Evolutionary conservation across 2,329 filamentous ascomycete species (phyloP), one percentile per base, ranked within the genome.

Genomic region (Beauveria australis): DNA sequence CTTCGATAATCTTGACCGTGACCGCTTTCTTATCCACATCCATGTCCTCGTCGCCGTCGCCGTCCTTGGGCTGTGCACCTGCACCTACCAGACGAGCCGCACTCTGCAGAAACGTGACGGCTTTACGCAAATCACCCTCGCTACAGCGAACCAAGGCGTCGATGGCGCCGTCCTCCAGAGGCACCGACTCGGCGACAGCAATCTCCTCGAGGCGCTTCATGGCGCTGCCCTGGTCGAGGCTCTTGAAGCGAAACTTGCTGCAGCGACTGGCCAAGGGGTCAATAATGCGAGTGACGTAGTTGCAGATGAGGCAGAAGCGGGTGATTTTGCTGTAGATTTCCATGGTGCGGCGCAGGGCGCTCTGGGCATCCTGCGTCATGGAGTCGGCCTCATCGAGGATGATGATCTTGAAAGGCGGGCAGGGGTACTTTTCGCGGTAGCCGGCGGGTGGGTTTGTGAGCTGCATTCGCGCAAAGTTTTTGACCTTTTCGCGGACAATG

Each of bases 301-400:
- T 99, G 77, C 95, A 99, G 62, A 97, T 93, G 47, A 99, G 80
- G 71, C 94, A 97, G 75, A 99, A 99, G 16, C 94, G 84, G 2
- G 94, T 99, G 75, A 97, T 97, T 70, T 92, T 92, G 73, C 85
- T 90, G 75, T 97, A 97, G 51, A 92, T 96, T 77, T 99, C 94
- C 94, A 99, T 99, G 1, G 94, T 99, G 59, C 95, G 84, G 65
- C 94, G 83, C 61, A 99, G 80, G 5, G 95, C 94, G 63, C 87
- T 90, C 78, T 99, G 94, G 14, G 94, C 94, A 76, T 99, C 95
- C 74, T 97, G 93, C 44, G 94, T 99, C 93, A 99, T 97, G 66
- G 89, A 94, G 73, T 99, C 94, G 66, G 94, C 94, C 78, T 99
- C 94, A 75, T 99, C 94, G 62, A 99, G 85, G 63, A 99, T 91